A percentile compares a stretch with the other conserved stretches of the same genome.
Conservation (phyloP, 352 stramenopile genomes). For the Phytopythium delawarense region DNA sequence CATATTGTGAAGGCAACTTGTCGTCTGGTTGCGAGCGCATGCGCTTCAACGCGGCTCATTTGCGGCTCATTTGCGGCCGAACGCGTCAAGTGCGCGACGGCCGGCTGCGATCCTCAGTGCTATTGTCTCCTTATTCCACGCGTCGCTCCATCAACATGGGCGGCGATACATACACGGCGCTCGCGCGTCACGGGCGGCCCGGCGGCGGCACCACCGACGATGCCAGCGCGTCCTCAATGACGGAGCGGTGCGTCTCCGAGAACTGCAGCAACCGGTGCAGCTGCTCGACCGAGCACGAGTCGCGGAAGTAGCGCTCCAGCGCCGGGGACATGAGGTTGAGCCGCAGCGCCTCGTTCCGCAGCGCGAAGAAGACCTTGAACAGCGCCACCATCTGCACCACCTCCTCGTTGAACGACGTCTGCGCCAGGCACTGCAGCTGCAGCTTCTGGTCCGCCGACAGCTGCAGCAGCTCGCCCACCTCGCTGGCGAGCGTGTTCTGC, state of each 20-base stretch:
- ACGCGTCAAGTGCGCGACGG: too few species aligned
- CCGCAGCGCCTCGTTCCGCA: slow-evolving; percentile 61
- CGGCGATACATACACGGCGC: not conserved
- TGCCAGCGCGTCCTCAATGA: slow-evolving; percentile 39
- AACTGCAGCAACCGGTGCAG: slow-evolving; percentile 70
- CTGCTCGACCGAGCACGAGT: slow-evolving; percentile 67
- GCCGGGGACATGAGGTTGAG: slow-evolving; percentile 65
- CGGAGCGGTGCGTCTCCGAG: slow-evolving; percentile 60
- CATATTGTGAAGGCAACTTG: too few species aligned
- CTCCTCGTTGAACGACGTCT: slow-evolving; percentile 59
- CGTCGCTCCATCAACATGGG: not conserved
- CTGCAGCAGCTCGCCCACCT: slow-evolving; percentile 44
- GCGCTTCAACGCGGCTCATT: too few species aligned
- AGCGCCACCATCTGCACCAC: slow-evolving; percentile 60
- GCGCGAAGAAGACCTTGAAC: slow-evolving; percentile 76
- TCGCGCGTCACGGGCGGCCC: not conserved
- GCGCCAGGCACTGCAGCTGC: slow-evolving; percentile 58
- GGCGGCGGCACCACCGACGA: not conserved
- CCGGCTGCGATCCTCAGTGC: too few species aligned
- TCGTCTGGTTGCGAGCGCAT: too few species aligned
- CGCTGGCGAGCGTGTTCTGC: slow-evolving; percentile 28
- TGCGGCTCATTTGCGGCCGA: too few species aligned
- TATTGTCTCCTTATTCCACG: not conserved
- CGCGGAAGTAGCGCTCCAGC: slow-evolving; percentile 65
- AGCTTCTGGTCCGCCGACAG: slow-evolving; percentile 53